phyloP scores from a whole-genome alignment of 192 early-diverging fungal species.

The Ramicandelaber brevisporus region DNA sequence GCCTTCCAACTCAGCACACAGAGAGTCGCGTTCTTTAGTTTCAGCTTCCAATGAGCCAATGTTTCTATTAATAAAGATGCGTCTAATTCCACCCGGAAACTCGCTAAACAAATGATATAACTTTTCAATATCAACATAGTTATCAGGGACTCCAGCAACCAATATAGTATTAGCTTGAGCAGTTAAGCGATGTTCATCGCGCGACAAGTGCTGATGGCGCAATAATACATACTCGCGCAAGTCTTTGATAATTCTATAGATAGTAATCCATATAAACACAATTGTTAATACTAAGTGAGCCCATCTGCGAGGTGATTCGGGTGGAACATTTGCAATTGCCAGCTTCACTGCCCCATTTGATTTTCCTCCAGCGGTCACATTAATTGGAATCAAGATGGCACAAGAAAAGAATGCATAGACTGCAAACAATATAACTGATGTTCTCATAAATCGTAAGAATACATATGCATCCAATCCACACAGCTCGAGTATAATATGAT shows the following conservation, averaged over 20 bases:
- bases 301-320: slow-evolving; percentile 26
- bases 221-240: slow-evolving; percentile 27
- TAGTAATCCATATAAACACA: slow-evolving; percentile 7
- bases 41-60: slow-evolving; percentile 17
- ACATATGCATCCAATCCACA: slow-evolving; percentile 56
- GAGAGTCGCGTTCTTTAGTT: slow-evolving; percentile 19
- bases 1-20: slow-evolving; percentile 20
- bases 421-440: slow-evolving; percentile 34
- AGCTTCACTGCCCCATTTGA: slow-evolving; percentile 24
- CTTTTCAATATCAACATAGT: slow-evolving; percentile 18
- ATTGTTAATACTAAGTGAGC: slow-evolving; percentile 29
- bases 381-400: slow-evolving; percentile 40
- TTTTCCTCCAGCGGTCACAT: slow-evolving; percentile 22
- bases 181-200: slow-evolving; percentile 14
- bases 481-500: slow-evolving; percentile 22
- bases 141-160: slow-evolving; percentile 36
- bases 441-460: slow-evolving; percentile 42
- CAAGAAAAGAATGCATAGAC: slow-evolving; percentile 24
- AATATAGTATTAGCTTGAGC: slow-evolving; percentile 35
- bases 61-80: slow-evolving; percentile 32
- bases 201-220: slow-evolving; percentile 32
- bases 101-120: slow-evolving; percentile 23
- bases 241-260: slow-evolving; percentile 23
- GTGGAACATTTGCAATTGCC: slow-evolving; percentile 45
- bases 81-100: slow-evolving; percentile 42